These are phyloP conservation scores for Penicillium sp. DNA, from an alignment of 2,329 filamentous ascomycete species.

Conservation along the genomic window DNA sequence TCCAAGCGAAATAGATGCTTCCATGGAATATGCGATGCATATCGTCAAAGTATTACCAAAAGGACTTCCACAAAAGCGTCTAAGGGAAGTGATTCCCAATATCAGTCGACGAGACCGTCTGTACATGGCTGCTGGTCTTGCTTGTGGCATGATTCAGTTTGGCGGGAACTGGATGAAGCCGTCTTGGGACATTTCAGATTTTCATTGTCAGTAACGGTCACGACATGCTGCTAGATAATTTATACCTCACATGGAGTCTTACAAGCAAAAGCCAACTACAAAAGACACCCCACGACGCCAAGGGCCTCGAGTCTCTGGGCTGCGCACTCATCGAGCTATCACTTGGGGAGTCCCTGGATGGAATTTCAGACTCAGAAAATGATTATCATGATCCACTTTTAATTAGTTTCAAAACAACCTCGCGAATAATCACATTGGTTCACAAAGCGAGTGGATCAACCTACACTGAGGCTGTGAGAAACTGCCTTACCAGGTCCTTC, in stretches of 20 bases:
- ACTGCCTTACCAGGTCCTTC: slow-evolving; percentile 11
- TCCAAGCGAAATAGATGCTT: background rate
- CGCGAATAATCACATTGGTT: too few species aligned
- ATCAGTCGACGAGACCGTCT: slow-evolving; percentile 11
- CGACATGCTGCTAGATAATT: slow-evolving; percentile 1
- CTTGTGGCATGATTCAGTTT: slow-evolving; percentile 10
- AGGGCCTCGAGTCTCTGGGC: slow-evolving; percentile 4
- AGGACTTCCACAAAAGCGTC: background rate
- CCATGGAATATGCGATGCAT: background rate
- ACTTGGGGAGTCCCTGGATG: slow-evolving; percentile 5
- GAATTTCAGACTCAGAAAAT: too few species aligned
- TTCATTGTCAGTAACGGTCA: slow-evolving; percentile 2
- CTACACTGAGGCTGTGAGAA: slow-evolving; percentile 12
- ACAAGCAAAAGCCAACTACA: background rate
- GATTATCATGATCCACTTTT: too few species aligned
- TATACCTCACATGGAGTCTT: slow-evolving; percentile 12
- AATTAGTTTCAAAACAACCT: too few species aligned
- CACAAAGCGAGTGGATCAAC: too few species aligned
- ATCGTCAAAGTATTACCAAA: background rate
- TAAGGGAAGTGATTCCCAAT: slow-evolving; percentile 1
- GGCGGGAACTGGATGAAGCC: slow-evolving; percentile 13
- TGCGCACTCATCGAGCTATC: slow-evolving; percentile 13
- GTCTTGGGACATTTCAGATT: slow-evolving; percentile 13
- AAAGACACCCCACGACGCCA: background rate
- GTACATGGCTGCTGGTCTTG: slow-evolving; percentile 8